A percentile compares a stretch with the other conserved stretches of the same genome.
phyloP scores from a whole-genome alignment of 2,329 filamentous ascomycete genomes.

The Aspergillus fumigatus region DNA sequence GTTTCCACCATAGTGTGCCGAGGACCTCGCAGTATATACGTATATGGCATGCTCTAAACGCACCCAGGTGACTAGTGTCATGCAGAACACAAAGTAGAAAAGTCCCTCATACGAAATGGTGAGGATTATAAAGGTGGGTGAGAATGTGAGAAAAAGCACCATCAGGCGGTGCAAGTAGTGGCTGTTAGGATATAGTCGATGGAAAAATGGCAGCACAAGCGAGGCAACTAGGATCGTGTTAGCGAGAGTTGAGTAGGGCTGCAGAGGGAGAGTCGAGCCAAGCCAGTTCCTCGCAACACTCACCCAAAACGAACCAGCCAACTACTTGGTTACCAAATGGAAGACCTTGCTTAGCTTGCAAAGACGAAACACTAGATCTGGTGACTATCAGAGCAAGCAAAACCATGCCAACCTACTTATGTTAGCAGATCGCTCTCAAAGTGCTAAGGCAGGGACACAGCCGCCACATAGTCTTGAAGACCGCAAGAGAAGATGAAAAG shows the following conservation, averaged over 20 bases:
- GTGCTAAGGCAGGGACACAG: neutral
- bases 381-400: slow-evolving; percentile 81
- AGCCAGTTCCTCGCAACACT: slow-evolving; percentile 20
- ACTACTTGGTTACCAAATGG: slow-evolving; percentile 83
- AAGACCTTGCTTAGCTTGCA: slow-evolving; percentile 80
- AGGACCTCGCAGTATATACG: slow-evolving; percentile 30
- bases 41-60: slow-evolving; percentile 80
- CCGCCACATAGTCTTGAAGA: neutral
- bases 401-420: slow-evolving; percentile 64
- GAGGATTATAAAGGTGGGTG: slow-evolving; percentile 89
- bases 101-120: slow-evolving; percentile 96
- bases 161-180: slow-evolving; percentile 88
- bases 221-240: slow-evolving; percentile 56
- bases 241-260: neutral
- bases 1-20: slow-evolving; percentile 3
- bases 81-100: slow-evolving; percentile 87
- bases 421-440: neutral
- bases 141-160: slow-evolving; percentile 86
- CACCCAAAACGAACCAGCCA: slow-evolving; percentile 75
- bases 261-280: neutral
- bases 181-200: slow-evolving; percentile 72
- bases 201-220: slow-evolving; percentile 72
- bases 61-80: slow-evolving; percentile 81
- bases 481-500: neutral
- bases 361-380: slow-evolving; percentile 73